Conservation (phyloP, 179 eudicot genomes). For the Sideroxylon spinosum region DNA sequence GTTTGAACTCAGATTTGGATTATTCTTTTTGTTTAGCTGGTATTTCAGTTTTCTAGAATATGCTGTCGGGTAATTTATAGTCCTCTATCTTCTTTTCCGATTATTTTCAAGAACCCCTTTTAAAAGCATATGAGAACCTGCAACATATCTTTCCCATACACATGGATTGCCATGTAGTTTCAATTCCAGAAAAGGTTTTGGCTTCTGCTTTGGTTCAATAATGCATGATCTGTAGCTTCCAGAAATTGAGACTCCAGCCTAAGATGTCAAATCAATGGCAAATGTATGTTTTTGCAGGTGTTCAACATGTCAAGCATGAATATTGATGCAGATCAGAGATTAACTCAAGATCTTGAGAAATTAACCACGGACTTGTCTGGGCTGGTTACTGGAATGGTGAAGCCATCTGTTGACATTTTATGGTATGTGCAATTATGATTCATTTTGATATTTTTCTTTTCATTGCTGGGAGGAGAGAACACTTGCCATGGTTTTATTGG, state of each 20-base stretch:
- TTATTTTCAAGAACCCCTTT: not conserved
- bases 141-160: not conserved
- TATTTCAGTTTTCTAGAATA: not conserved
- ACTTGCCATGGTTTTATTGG: not conserved
- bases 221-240: not conserved
- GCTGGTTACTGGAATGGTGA: slow-evolving; percentile 94
- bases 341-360: slow-evolving; percentile 94
- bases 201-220: slow-evolving; percentile 9
- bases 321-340: slow-evolving; percentile 91
- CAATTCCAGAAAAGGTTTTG: slow-evolving; percentile 10
- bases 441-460: not conserved
- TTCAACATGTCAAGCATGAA: slow-evolving; percentile 69
- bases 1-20: slow-evolving; percentile 8
- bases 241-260: not conserved
- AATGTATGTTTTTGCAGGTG: slow-evolving; percentile 44
- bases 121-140: not conserved
- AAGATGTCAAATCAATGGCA: not conserved
- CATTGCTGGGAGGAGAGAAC: not conserved
- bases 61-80: not conserved
- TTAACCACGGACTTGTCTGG: slow-evolving; percentile 83
- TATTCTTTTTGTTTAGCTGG: not conserved
- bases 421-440: slow-evolving; percentile 38
- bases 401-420: slow-evolving; percentile 91
- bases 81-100: not conserved
- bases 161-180: not conserved